These are phyloP conservation scores for Boletus vinaceobasis DNA, from an alignment of 768 basidiomycete species.

Conservation along the genomic window DNA sequence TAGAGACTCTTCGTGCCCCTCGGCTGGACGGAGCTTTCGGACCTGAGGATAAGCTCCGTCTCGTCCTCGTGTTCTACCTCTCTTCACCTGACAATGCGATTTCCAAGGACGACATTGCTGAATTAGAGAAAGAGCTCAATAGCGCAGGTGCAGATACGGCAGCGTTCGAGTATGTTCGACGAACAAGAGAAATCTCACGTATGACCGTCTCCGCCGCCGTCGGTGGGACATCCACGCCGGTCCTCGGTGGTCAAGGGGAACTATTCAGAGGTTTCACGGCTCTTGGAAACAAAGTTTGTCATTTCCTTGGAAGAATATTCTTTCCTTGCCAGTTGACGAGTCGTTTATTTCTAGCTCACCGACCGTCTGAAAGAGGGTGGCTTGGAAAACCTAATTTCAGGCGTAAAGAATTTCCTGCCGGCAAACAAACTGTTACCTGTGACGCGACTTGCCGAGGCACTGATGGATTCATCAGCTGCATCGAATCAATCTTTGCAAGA, in stretches of 20 bases:
- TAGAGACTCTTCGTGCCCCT: constrained; percentile 80
- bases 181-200: constrained; percentile 84
- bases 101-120: constrained; percentile 82
- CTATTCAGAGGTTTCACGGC: constrained; percentile 93
- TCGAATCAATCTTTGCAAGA: constrained; percentile 93
- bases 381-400: constrained; percentile 94
- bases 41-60: constrained; percentile 83
- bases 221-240: constrained; percentile 63
- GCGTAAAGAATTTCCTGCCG: constrained; percentile 96
- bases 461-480: constrained; percentile 96
- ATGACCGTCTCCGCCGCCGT: constrained; percentile 77
- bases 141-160: constrained; percentile 73
- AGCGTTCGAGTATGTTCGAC: constrained; percentile 91
- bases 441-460: constrained; percentile 89
- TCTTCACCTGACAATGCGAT: constrained; percentile 78
- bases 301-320: not conserved
- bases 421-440: constrained; percentile 90
- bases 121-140: constrained; percentile 85
- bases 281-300: constrained; percentile 77
- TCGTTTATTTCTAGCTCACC: constrained; percentile 60
- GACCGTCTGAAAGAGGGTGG: constrained; percentile 92
- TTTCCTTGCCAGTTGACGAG: not conserved
- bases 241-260: constrained; percentile 73
- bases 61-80: constrained; percentile 94
- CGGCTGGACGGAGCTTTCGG: constrained; percentile 65